Evolutionary conservation across 2,329 filamentous ascomycete species (phyloP), one percentile per base, ranked within the genome.

Genomic region (Scedosporium apiospermum): DNA sequence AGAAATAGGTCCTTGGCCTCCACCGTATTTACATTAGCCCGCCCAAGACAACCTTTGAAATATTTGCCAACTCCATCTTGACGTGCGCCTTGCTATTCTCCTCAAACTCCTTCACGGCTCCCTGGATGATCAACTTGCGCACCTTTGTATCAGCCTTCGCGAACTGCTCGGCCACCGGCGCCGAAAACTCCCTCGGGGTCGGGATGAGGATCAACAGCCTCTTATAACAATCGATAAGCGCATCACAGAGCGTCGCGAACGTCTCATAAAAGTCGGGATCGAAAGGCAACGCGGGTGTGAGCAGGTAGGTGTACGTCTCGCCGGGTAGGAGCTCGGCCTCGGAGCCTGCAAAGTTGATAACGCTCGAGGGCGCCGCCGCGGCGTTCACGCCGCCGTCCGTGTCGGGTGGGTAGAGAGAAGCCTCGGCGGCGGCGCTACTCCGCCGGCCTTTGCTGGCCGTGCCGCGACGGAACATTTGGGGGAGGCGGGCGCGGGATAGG

Each of bases 201-300:
- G 87, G 82, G 23, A 98, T 79, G 64, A 99, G 79, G 53, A 80
- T 81, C 69, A 96, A 78, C 30, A 99, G 84, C 62, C 87, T 85
- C 42, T 87, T 86, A 76, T 99, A 99, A 70, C 88, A 91, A 73
- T 98, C 95, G 69, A 97, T 96, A 65, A 99, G 78, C 3, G 96
- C 91, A 71, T 99, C 95, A 77, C 95, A 98, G 6, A 99, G 81
- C 12, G 95, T 97, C 14, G 92, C 89, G 76, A 98, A 98, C 0
- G 93, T 97, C 77, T 96, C 92, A 74, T 93, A 95, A 70, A 96
- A 99, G 75, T 99, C 95, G 0, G 95, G 95, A 66, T 98, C 93
- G 71, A 99, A 99, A 0, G 95, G 95, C 58, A 99, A 77, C 16
- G 87, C 88, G 0, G 95, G 95, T n/a, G 93, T 98, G 21, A 97